A percentile compares a stretch with the other conserved stretches of the same genome.
These are phyloP conservation scores for Microcos paniculata DNA, from an alignment of 345 rosid species.

Conservation along the genomic window DNA sequence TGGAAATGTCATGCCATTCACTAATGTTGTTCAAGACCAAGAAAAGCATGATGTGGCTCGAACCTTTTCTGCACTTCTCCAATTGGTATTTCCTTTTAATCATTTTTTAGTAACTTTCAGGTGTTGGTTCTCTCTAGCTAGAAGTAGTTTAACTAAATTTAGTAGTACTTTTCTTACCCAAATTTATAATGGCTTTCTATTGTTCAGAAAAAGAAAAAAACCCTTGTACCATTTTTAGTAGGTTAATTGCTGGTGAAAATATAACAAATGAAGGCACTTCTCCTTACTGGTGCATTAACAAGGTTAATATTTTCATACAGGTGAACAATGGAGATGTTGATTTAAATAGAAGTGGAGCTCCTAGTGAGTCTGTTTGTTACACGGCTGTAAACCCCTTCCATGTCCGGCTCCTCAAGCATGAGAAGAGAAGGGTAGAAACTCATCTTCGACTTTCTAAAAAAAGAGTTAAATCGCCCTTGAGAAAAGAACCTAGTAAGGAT, in stretches of 20 bases:
- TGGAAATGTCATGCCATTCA: constrained; percentile 44
- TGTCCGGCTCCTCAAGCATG: constrained; percentile 44
- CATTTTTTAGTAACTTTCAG: neutral
- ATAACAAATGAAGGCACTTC: neutral
- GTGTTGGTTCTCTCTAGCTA: neutral
- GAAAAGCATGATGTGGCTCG: constrained; percentile 91
- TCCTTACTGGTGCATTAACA: neutral
- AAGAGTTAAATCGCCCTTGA: constrained; percentile 57
- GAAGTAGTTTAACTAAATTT: neutral
- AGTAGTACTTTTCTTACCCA: neutral
- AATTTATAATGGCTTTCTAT: neutral
- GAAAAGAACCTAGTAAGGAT: constrained; percentile 25
- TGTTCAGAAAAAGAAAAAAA: neutral
- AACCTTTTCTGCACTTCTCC: constrained; percentile 92
- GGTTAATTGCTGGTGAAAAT: too few relatives aligned
- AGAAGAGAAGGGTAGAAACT: constrained; percentile 27
- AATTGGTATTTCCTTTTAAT: constrained; percentile 58
- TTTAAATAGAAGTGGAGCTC: constrained; percentile 49
- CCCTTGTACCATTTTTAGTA: too few relatives aligned
- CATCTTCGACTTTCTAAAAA: constrained; percentile 40
- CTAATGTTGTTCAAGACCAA: constrained; percentile 68
- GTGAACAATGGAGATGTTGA: constrained; percentile 88
- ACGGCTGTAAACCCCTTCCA: constrained; percentile 74
- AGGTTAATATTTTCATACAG: constrained; percentile 38
- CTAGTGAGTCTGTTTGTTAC: constrained; percentile 52